These are phyloP conservation scores for Citrullus amarus DNA, from an alignment of 306 rosid genomes.

Conservation along the genomic window DNA sequence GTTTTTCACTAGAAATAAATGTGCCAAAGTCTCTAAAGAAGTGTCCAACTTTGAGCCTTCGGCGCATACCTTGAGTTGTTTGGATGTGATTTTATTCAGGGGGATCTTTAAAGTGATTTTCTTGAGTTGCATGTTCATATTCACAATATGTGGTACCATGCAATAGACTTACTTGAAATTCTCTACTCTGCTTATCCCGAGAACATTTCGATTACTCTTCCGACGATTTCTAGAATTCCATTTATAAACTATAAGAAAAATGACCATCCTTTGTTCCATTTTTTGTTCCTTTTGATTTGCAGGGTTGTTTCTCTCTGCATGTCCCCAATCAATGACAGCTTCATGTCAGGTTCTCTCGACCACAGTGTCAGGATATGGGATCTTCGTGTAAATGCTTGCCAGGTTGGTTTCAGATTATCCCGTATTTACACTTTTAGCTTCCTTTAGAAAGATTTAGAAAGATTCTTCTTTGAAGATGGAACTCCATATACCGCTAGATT, in stretches of 20 bases:
- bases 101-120: neutral
- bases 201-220: neutral
- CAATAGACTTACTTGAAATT: neutral
- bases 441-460: neutral
- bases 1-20: neutral
- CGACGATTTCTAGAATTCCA: neutral
- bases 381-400: constrained; percentile 96
- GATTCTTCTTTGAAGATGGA: neutral
- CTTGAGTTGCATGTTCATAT: neutral
- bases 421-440: neutral
- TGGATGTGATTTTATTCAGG: neutral
- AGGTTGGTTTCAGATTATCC: constrained; percentile 35
- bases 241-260: neutral
- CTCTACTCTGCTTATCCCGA: neutral
- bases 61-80: neutral
- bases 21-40: neutral
- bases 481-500: neutral
- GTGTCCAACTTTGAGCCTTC: neutral
- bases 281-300: neutral
- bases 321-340: constrained; percentile 97
- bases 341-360: constrained; percentile 96
- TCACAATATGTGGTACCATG: neutral
- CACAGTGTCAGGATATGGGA: constrained; percentile 96
- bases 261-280: neutral
- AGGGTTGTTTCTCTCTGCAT: constrained; percentile 94